Evolutionary conservation across 768 basidiomycete species (phyloP).

Genomic region (Tubosaeta sp.): DNA sequence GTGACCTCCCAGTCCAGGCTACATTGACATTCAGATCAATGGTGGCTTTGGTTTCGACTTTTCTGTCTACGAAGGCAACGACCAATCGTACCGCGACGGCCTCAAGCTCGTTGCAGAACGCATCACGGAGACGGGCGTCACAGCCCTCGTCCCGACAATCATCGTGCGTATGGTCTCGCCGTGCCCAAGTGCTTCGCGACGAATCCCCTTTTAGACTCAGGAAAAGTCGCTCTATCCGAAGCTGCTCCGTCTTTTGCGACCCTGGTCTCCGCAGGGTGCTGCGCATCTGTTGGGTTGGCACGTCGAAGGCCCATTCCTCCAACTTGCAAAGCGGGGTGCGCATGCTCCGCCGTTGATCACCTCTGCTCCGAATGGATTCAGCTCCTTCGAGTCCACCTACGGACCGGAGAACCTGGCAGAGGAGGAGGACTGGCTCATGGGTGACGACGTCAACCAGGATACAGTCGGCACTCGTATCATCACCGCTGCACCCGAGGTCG

Average conservation of each 20-base stretch:
- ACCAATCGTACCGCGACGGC: slow-evolving; percentile 62
- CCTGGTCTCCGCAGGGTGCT: slow-evolving; percentile 57
- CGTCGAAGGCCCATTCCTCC: slow-evolving; percentile 86
- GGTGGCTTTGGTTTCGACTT: slow-evolving; percentile 89
- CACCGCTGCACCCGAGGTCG: slow-evolving; percentile 83
- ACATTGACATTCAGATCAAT: slow-evolving; percentile 87
- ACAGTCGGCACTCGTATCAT: slow-evolving; percentile 67
- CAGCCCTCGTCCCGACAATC: slow-evolving; percentile 66
- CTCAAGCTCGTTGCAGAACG: slow-evolving; percentile 67
- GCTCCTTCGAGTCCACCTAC: slow-evolving; percentile 72
- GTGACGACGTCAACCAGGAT: slow-evolving; percentile 22
- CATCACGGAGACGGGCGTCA: slow-evolving; percentile 85
- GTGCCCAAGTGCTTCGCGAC: neutral
- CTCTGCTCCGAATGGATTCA: slow-evolving; percentile 57
- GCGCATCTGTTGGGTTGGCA: slow-evolving; percentile 87
- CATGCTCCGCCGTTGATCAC: slow-evolving; percentile 68
- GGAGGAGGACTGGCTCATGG: slow-evolving; percentile 65
- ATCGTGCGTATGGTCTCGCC: slow-evolving; percentile 47
- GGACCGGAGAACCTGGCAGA: slow-evolving; percentile 60
- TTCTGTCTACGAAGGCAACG: slow-evolving; percentile 72
- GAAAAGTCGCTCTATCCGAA: slow-evolving; percentile 71
- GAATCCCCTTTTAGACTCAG: slow-evolving; percentile 53
- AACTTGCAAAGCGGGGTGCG: slow-evolving; percentile 77
- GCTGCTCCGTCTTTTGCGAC: slow-evolving; percentile 61
- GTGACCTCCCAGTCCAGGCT: slow-evolving; percentile 58